A percentile compares a stretch with the other conserved stretches of the same genome.
These are phyloP conservation scores for Syzygium syzygioides DNA, from an alignment of 441 rosid species.

Conservation along the genomic window DNA sequence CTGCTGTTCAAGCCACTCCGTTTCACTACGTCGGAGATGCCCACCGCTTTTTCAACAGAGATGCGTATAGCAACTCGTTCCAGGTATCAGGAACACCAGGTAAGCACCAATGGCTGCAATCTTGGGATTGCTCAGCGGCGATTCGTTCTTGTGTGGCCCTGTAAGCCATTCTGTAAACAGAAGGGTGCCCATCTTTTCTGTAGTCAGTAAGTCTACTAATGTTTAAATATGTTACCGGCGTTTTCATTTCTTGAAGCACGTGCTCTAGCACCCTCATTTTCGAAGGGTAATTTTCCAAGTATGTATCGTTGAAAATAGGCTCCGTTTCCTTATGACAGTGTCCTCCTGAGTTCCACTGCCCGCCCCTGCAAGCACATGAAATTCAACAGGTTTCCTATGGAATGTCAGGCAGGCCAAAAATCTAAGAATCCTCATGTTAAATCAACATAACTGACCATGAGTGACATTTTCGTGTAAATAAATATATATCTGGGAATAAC, in stretches of 20 bases:
- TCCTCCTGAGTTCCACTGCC: constrained; percentile 74
- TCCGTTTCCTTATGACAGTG: constrained; percentile 57
- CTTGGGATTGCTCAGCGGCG: constrained; percentile 42
- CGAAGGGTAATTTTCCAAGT: constrained; percentile 52
- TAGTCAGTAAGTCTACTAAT: constrained; percentile 49
- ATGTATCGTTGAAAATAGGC: constrained; percentile 34
- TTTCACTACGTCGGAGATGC: constrained; percentile 14
- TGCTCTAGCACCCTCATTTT: constrained; percentile 53
- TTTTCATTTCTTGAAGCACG: constrained; percentile 38
- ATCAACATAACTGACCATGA: not conserved
- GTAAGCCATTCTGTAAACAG: constrained; percentile 41
- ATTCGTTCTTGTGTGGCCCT: constrained; percentile 26
- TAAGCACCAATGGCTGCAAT: constrained; percentile 76
- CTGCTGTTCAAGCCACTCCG: not conserved
- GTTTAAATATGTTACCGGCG: constrained; percentile 48
- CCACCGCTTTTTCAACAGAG: constrained; percentile 48
- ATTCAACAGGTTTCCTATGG: not conserved
- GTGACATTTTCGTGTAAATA: not conserved
- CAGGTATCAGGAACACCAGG: constrained; percentile 67
- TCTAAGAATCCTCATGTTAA: not conserved
- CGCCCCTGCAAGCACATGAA: constrained; percentile 38
- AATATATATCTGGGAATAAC: not conserved
- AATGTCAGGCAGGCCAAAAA: not conserved
- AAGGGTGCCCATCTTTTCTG: constrained; percentile 64
- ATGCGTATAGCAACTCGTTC: constrained; percentile 58